Evolutionary conservation across 2,329 filamentous ascomycete species (phyloP).

Genomic region (Claviceps spartinae): DNA sequence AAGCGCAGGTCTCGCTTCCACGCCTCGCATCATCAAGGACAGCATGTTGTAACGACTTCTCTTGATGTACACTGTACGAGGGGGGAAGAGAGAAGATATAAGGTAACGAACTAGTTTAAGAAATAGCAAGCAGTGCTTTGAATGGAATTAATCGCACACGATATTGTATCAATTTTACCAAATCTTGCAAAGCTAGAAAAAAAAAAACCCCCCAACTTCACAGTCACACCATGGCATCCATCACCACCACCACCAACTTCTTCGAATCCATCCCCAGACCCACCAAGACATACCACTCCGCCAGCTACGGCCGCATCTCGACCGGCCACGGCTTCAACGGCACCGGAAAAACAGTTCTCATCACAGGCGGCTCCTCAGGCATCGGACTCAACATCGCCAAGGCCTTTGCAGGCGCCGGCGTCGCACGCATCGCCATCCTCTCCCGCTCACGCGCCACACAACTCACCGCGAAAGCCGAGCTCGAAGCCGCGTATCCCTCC

Average conservation of each 20-base stretch:
- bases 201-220: not conserved
- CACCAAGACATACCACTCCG: not conserved
- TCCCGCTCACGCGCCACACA: not conserved
- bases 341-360: not conserved
- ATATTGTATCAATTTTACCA: not conserved
- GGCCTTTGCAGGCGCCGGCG: not conserved
- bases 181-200: not conserved
- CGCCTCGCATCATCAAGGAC: no score
- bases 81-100: no score
- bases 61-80: no score
- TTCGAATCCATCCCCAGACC: not conserved
- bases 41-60: no score
- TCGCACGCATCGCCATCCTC: not conserved
- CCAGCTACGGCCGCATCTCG: conserved; percentile 2
- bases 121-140: no score
- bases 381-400: not conserved
- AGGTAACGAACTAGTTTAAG: no score
- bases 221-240: no score
- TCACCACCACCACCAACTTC: not conserved
- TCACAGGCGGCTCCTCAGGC: not conserved
- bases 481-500: not conserved
- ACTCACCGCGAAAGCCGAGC: not conserved
- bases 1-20: no score
- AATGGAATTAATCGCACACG: no score
- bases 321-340: not conserved